Evolutionary conservation across 257 asterid genomes (phyloP), one percentile per base, ranked within the genome.

Genomic region (Rubia yunnanensis): DNA sequence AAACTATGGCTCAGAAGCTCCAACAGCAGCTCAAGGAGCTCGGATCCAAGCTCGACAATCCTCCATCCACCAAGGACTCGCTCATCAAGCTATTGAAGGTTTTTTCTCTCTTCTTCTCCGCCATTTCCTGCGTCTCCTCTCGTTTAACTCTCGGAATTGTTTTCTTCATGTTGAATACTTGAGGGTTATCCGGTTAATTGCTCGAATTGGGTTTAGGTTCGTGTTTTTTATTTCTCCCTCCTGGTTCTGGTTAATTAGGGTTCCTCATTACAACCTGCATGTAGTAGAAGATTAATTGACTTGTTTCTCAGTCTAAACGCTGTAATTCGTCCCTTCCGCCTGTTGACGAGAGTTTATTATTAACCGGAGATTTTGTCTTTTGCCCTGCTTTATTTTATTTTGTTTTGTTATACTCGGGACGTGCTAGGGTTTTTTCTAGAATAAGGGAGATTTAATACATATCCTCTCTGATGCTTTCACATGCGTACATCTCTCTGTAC

Each of bases 81-180:
- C 92, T 94, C 74, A 59, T 86, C 57, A 85, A 88, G 73, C 87
- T 89, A 65, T 59, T 90, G 69, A 86, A 86, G 97, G 99, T 89
- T 63, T 13, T 11, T 26, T 1, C 50, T 46, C 20, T 41, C 20
- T 5, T 10, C 35, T 67, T 55, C 48, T 41, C 28, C 15, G 13
- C 3, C 22, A 56, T 31, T 59, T 30, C 15, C 18, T 13, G 60
- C n/a, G 2, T 59, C 6, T 7, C 26, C 17, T 35, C 44, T 18
- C 44, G 5, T 18, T 26, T 23, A 1, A 14, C 15, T 32, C 15
- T 14, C 36, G 18, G 3, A 31, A 14, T 46, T 54, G 27, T 1
- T 4, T 53, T 55, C 49, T 28, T 41, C 49, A 38, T 7, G 57
- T 15, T 64, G 22, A 26, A 44, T 41, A 27, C 27, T 24, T 20